Conservation (phyloP, 75 land plant genomes). For the Pinus taeda region DNA sequence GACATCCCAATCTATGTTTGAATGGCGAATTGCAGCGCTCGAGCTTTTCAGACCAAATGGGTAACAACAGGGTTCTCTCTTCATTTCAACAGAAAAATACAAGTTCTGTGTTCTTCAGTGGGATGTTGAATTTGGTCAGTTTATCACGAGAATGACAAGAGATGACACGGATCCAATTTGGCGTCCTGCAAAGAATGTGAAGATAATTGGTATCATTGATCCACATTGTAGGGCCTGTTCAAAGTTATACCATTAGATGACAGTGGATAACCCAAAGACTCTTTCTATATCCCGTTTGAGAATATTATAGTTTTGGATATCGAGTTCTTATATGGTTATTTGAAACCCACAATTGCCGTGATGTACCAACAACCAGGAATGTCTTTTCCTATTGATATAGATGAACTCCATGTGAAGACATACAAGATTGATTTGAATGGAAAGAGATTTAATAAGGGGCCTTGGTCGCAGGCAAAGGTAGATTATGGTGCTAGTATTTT, state of each 20-base stretch:
- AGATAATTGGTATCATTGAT: conserved; percentile 44
- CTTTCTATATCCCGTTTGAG: conserved; percentile 82
- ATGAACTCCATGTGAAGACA: conserved; percentile 45
- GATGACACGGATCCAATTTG: too few relatives aligned
- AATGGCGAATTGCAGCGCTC: too few relatives aligned
- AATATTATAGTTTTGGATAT: conserved; percentile 92
- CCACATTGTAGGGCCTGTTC: conserved; percentile 42
- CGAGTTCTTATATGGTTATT: conserved; percentile 91
- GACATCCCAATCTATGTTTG: too few relatives aligned
- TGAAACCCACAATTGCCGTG: conserved; percentile 94
- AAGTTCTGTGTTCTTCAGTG: too few relatives aligned
- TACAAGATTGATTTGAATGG: conserved; percentile 91
- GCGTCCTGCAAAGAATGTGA: too few relatives aligned
- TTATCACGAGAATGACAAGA: too few relatives aligned
- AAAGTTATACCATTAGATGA: conserved; percentile 42
- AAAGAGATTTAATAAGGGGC: conserved; percentile 93
- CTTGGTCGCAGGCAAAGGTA: conserved; percentile 90
- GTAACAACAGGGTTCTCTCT: too few relatives aligned
- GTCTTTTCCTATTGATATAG: too few relatives aligned
- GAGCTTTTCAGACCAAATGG: too few relatives aligned
- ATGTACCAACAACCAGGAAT: conserved; percentile 65
- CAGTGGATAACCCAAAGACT: conserved; percentile 39
- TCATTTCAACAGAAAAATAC: too few relatives aligned
- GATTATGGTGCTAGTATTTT: conserved; percentile 91
- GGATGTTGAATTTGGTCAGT: too few relatives aligned